phyloP scores from a whole-genome alignment of 2,329 filamentous ascomycete species.

The Endocalyx cinctus region DNA sequence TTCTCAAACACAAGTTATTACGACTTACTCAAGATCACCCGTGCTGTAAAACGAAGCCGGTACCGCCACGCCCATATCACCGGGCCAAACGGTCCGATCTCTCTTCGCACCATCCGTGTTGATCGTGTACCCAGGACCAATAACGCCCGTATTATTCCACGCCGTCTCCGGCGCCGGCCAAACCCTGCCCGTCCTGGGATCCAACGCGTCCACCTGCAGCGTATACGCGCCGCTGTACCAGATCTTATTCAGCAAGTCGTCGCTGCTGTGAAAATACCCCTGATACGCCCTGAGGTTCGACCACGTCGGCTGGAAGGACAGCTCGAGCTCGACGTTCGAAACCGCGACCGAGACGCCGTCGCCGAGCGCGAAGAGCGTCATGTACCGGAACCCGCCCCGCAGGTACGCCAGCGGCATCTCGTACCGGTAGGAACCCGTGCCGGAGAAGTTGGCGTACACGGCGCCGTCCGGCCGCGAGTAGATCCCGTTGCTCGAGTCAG shows the following conservation, averaged over 20 bases:
- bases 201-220: conserved; percentile 32
- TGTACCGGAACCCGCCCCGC: conserved; percentile 39
- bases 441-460: conserved; percentile 30
- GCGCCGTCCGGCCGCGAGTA: conserved; percentile 30
- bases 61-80: conserved; percentile 51
- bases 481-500: conserved; percentile 34
- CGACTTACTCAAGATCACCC: conserved; percentile 31
- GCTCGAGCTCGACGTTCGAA: conserved; percentile 18
- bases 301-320: conserved; percentile 30
- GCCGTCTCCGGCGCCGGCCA: conserved; percentile 22
- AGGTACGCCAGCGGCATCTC: conserved; percentile 33
- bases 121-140: conserved; percentile 26
- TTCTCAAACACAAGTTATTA: too few species aligned
- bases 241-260: conserved; percentile 47
- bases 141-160: conserved; percentile 22
- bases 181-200: conserved; percentile 19
- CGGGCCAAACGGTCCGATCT: conserved; percentile 53
- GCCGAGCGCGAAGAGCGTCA: conserved; percentile 34
- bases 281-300: conserved; percentile 47
- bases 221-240: conserved; percentile 55
- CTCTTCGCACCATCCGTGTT: conserved; percentile 47
- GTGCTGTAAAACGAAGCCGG: conserved; percentile 48
- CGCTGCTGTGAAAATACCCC: conserved; percentile 48
- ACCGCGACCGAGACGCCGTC: conserved; percentile 19
- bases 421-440: conserved; percentile 28